Conservation (phyloP, 2,329 filamentous ascomycete species). For the Colletotrichum orbiculare region DNA sequence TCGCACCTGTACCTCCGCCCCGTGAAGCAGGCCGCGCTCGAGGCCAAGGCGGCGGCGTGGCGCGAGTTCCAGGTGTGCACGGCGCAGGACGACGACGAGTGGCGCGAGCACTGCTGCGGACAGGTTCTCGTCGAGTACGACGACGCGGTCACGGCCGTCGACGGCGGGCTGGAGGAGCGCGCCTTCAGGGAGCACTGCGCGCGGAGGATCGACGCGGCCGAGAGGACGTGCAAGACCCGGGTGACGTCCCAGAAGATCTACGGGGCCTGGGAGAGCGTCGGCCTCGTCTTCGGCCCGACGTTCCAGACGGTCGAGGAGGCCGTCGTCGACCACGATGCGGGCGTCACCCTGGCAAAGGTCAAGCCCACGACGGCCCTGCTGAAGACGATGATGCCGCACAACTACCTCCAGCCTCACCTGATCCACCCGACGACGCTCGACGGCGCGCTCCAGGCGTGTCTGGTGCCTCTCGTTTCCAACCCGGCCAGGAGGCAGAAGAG, state of each 20-base stretch:
- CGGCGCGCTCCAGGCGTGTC: constrained; percentile 10
- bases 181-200: neutral
- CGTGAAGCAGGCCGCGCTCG: constrained; percentile 7
- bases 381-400: constrained; percentile 29
- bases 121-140: constrained; percentile 2
- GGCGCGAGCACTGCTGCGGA: constrained; percentile 15
- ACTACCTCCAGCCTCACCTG: constrained; percentile 27
- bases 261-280: constrained; percentile 1
- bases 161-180: constrained; percentile 7
- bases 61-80: constrained; percentile 28
- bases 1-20: constrained; percentile 16
- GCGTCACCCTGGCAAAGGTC: constrained; percentile 10
- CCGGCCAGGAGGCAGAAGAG: constrained; percentile 6
- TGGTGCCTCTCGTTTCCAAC: neutral
- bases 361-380: constrained; percentile 11
- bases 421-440: constrained; percentile 34
- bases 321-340: neutral
- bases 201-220: neutral
- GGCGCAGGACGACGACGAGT: constrained; percentile 19
- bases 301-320: constrained; percentile 27
- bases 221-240: neutral
- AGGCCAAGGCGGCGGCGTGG: constrained; percentile 12
- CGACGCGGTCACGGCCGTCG: neutral
- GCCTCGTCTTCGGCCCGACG: constrained; percentile 26
- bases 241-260: constrained; percentile 1